phyloP scores from a whole-genome alignment of 768 basidiomycete species.

The Kwoniella sp. region DNA sequence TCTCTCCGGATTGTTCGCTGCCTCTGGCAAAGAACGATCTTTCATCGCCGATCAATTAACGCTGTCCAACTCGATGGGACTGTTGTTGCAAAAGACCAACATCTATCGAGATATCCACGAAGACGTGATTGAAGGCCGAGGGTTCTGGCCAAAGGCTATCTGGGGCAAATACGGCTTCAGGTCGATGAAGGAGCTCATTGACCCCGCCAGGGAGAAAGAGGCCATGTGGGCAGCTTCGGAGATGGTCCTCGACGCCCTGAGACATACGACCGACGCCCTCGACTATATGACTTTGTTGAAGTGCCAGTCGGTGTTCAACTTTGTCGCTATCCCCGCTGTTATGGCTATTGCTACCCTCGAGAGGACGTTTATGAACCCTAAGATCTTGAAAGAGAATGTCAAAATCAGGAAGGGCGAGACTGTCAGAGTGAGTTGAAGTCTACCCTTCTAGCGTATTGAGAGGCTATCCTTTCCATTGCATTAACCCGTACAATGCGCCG shows the following conservation, averaged over 20 bases:
- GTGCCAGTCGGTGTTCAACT: constrained; percentile 92
- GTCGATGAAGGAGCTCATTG: constrained; percentile 54
- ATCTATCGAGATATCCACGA: constrained; percentile 95
- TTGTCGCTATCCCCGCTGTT: constrained; percentile 88
- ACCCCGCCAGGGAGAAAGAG: constrained; percentile 64
- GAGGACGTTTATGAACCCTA: constrained; percentile 88
- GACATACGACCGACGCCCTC: constrained; percentile 80
- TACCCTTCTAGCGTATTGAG: background rate
- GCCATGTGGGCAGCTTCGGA: constrained; percentile 81
- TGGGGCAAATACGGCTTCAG: constrained; percentile 78
- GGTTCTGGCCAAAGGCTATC: constrained; percentile 94
- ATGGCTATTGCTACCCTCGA: constrained; percentile 96
- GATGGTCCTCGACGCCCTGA: constrained; percentile 84
- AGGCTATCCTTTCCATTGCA: background rate
- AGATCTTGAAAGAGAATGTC: constrained; percentile 81
- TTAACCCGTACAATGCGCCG: no score
- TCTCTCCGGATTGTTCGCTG: constrained; percentile 81
- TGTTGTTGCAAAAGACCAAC: constrained; percentile 95
- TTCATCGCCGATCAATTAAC: constrained; percentile 80
- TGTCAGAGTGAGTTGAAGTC: constrained; percentile 65
- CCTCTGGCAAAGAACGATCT: constrained; percentile 75
- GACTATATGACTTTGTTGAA: constrained; percentile 85
- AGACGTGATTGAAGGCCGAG: constrained; percentile 78
- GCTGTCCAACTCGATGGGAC: constrained; percentile 91
- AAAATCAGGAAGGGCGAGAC: constrained; percentile 94